Evolutionary conservation across 306 rosid species (phyloP).

Genomic region (Acacia confusa): DNA sequence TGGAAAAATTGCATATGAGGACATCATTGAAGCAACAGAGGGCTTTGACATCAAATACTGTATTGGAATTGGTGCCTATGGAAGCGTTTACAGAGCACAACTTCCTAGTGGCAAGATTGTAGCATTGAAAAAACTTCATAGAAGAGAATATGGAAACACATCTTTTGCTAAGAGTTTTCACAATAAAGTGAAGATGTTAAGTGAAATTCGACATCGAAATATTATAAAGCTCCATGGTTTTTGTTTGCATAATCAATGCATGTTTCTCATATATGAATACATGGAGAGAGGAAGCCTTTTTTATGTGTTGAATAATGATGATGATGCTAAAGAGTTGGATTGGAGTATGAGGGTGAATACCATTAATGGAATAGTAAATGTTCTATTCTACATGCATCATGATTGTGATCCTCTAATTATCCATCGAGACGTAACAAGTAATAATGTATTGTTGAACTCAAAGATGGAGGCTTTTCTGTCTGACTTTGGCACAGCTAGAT

Average conservation of each 20-base stretch:
- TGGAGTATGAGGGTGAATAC: too few relatives aligned
- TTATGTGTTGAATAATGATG: too few relatives aligned
- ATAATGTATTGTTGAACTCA: not conserved
- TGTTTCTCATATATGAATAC: not conserved
- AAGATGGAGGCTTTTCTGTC: not conserved
- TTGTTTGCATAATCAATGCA: not conserved
- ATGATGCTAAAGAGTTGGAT: not conserved
- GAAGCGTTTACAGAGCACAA: not conserved
- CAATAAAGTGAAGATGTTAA: not conserved
- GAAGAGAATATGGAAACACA: not conserved
- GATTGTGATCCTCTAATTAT: too few relatives aligned
- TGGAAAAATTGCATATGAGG: too few relatives aligned
- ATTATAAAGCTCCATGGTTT: not conserved
- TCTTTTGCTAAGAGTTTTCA: not conserved
- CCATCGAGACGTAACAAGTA: not conserved
- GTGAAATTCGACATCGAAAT: not conserved
- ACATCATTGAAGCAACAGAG: too few relatives aligned
- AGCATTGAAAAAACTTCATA: not conserved
- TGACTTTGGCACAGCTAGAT: not conserved
- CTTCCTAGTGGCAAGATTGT: not conserved
- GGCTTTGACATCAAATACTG: not conserved
- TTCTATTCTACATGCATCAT: too few relatives aligned
- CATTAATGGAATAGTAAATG: too few relatives aligned
- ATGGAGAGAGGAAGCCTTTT: too few relatives aligned
- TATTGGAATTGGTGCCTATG: not conserved